Evolutionary conservation across 106 monocot genomes (phyloP), one percentile per base, ranked within the genome.

Genomic region (Allium fistulosum): DNA sequence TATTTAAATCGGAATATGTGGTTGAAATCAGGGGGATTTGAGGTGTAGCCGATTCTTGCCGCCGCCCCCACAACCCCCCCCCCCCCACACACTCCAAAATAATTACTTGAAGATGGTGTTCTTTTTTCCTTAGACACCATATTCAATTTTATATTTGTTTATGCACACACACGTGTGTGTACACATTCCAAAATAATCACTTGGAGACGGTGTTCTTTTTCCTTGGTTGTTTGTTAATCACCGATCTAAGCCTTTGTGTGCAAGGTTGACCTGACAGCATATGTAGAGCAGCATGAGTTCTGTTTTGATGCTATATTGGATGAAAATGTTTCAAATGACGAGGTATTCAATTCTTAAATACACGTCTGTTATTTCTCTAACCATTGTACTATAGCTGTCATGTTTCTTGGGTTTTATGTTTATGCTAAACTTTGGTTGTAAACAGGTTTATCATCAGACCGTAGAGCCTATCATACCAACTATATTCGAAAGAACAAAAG

Each of bases 261-360:
- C 66, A 62, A 95, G 95, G 95, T 95, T 46, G 95, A 95, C 71
- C 68, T 95, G 79, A 95, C 95, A 70, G 91, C 91, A 63, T 95
- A 91, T 78, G 95, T 95, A 67, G 95, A 95, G 78, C 88, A 91
- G 71, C 95, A 95, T 79, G 95, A 95, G 56, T 95, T 96, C 78
- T 91, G 72, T 72, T 96, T 95, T 80, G 91, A 95, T 74, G 85
- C 88, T 71, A 86, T 95, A 68, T 67, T 96, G 74, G 77, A 82
- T 72, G 91, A 91, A 71, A 51, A 81, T 78, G 88, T 91, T 18
- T 83, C 71, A 7, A 88, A 88, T 74, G 95, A 95, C 78, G 91
- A 95, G 88, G 95, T 94, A 91, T 26, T 0, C 5, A 2, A 48
- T 57, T 62, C 11, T 28, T 76, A 51, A 22, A 22, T 22, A 22